These are phyloP conservation scores for Porphyrellus cyaneotinctus DNA, from an alignment of 768 basidiomycete species.

Conservation along the genomic window DNA sequence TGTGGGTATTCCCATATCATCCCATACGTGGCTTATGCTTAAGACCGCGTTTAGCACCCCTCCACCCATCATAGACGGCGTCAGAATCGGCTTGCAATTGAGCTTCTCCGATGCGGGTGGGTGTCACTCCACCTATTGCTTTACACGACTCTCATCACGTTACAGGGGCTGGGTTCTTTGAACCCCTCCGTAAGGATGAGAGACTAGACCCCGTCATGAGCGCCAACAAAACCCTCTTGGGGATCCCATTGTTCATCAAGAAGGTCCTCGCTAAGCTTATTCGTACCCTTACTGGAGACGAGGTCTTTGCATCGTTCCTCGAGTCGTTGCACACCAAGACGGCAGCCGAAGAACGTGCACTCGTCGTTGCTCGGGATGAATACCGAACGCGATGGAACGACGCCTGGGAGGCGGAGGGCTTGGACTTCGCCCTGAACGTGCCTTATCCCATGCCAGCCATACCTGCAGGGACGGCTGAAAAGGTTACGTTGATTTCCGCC, in stretches of 20 bases:
- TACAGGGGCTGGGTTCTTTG: slow-evolving; percentile 45
- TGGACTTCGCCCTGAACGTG: slow-evolving; percentile 39
- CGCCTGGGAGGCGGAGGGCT: slow-evolving; percentile 35
- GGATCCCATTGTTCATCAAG: slow-evolving; percentile 36
- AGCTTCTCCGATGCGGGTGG: slow-evolving; percentile 55
- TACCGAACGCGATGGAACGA: slow-evolving; percentile 33
- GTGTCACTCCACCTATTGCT: neutral
- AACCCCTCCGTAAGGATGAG: slow-evolving; percentile 33
- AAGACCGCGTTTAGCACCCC: slow-evolving; percentile 30
- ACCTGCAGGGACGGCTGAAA: slow-evolving; percentile 33
- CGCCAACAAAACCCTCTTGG: slow-evolving; percentile 21
- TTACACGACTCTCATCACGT: neutral
- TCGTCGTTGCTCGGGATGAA: slow-evolving; percentile 26
- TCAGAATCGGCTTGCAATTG: slow-evolving; percentile 52
- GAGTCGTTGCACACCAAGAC: slow-evolving; percentile 35
- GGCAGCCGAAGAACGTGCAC: slow-evolving; percentile 24
- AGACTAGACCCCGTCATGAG: slow-evolving; percentile 31
- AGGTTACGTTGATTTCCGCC: slow-evolving; percentile 33
- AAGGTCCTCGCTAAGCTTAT: slow-evolving; percentile 40
- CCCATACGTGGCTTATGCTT: neutral
- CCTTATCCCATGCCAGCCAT: slow-evolving; percentile 38
- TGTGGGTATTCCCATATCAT: slow-evolving; percentile 28
- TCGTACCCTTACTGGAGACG: slow-evolving; percentile 29
- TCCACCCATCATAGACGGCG: slow-evolving; percentile 47
- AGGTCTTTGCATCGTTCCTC: slow-evolving; percentile 27